phyloP scores from a whole-genome alignment of 2,329 filamentous ascomycete genomes.

The Cordyceps farinosa region DNA sequence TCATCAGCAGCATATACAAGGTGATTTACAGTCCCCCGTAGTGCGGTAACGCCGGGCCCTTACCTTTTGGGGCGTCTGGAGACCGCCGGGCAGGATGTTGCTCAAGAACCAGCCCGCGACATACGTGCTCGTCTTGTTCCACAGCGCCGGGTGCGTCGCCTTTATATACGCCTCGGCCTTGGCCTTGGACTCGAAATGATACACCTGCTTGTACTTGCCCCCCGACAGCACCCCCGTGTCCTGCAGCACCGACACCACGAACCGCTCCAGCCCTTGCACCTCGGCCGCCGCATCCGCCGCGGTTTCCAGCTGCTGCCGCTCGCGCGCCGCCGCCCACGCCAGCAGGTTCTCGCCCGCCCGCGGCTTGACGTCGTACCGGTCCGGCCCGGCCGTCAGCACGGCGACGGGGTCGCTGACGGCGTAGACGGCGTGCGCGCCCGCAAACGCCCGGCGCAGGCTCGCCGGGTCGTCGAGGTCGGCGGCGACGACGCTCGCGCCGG shows the following conservation, averaged over 20 bases:
- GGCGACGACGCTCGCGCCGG: conserved; percentile 24
- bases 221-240: conserved; percentile 34
- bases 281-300: conserved; percentile 34
- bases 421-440: conserved; percentile 27
- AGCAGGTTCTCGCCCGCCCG: conserved; percentile 20
- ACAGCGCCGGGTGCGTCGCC: conserved; percentile 21
- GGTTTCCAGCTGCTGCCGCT: conserved; percentile 35
- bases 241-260: conserved; percentile 37
- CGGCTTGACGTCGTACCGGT: conserved; percentile 17
- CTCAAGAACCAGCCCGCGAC: conserved; percentile 23
- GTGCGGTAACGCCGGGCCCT: no score
- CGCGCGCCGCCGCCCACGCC: conserved; percentile 26
- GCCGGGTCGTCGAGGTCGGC: conserved; percentile 23
- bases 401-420: conserved; percentile 30
- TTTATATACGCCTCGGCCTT: conserved; percentile 28
- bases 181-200: conserved; percentile 42
- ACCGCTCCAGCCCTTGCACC: conserved; percentile 31
- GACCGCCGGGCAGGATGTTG: conserved; percentile 17
- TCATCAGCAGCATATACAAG: background rate
- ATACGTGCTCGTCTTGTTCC: conserved; percentile 24
- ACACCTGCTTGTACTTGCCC: conserved; percentile 39
- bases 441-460: conserved; percentile 23
- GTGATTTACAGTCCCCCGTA: no score
- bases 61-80: conserved; percentile 16
- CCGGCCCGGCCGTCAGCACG: conserved; percentile 15